Conservation (phyloP, 2,329 filamentous ascomycete genomes). For the Cladosporium sphaerospermum region DNA sequence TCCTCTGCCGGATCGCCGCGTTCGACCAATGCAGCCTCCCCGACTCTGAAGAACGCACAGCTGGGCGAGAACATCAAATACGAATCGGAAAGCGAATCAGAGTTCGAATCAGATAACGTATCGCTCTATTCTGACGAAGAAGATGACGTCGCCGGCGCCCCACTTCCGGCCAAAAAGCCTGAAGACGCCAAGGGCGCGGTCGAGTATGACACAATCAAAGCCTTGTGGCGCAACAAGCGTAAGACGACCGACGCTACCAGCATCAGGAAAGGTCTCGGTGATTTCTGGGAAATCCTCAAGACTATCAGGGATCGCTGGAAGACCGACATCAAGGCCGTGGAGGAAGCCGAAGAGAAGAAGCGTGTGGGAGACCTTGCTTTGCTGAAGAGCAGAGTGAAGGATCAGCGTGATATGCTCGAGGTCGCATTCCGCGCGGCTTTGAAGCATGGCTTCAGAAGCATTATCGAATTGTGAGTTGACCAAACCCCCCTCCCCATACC, state of each 20-base stretch:
- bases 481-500: not conserved
- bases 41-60: not conserved
- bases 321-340: slow-evolving; percentile 48
- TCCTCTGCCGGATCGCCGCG: slow-evolving; percentile 2
- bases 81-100: slow-evolving; percentile 39
- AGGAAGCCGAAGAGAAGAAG: slow-evolving; percentile 53
- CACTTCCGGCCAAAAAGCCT: slow-evolving; percentile 48
- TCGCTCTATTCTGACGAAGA: slow-evolving; percentile 47
- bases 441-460: slow-evolving; percentile 41
- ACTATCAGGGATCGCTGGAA: slow-evolving; percentile 58
- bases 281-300: slow-evolving; percentile 55
- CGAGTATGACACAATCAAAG: slow-evolving; percentile 55
- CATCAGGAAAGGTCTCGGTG: slow-evolving; percentile 49
- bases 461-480: slow-evolving; percentile 37
- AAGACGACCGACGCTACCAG: slow-evolving; percentile 43
- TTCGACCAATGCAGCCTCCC: not conserved
- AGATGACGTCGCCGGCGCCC: slow-evolving; percentile 41
- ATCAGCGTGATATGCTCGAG: slow-evolving; percentile 53
- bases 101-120: slow-evolving; percentile 38
- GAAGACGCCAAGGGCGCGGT: slow-evolving; percentile 42
- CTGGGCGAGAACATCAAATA: slow-evolving; percentile 18
- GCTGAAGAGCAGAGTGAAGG: slow-evolving; percentile 51
- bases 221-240: slow-evolving; percentile 54
- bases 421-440: slow-evolving; percentile 41
- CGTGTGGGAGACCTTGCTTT: slow-evolving; percentile 47